Evolutionary conservation across 1,284 basidiomycete genomes (phyloP), one percentile per base, ranked within the genome.

Genomic region (Irpex sp.): DNA sequence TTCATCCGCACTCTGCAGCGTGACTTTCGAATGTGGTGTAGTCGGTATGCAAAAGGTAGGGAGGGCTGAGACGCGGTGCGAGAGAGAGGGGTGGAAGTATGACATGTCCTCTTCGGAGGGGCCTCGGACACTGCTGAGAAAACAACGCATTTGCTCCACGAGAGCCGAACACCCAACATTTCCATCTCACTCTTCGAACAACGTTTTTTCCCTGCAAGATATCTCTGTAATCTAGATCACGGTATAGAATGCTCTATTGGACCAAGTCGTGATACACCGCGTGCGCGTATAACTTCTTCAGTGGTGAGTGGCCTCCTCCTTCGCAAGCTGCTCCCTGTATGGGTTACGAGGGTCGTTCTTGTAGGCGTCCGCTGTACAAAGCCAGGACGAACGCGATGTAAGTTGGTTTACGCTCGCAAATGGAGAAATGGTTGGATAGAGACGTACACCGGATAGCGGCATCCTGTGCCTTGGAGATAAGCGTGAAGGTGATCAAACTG

Each of bases 311-410:
- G 60, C 61, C n/a, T 68, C 66, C 70, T 77, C 68, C 68, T 76
- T 85, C 51, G 90, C 86, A 61, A 91, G 84, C 70, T 88, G 83
- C 23, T 84, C 85, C 21, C 86, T 87, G 74, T 91, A 90, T 51
- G 90, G 90, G 80, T 92, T 92, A 73, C 84, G 85, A 42, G 90
- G 83, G 72, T 91, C 87, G 68, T 85, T 87, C 64, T 83, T 82
- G 72, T 82, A 90, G 67, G 80, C 74, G 65, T 82, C 82, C 62
- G 88, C 89, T 91, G 67, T 33, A 56, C 18, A 12, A 10, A 36
- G 18, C 1, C 33, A 21, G 2, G 28, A 33, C 28, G 7, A 33
- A 33, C 28, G 28, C 28, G 28, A 33, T 33, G 19, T 54, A 1
- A 54, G 57, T 33, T 8, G 16, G 12, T 1, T 6, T 45, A n/a